Evolutionary conservation across 768 basidiomycete species (phyloP).

Genomic region (Lyophyllum shimeji): DNA sequence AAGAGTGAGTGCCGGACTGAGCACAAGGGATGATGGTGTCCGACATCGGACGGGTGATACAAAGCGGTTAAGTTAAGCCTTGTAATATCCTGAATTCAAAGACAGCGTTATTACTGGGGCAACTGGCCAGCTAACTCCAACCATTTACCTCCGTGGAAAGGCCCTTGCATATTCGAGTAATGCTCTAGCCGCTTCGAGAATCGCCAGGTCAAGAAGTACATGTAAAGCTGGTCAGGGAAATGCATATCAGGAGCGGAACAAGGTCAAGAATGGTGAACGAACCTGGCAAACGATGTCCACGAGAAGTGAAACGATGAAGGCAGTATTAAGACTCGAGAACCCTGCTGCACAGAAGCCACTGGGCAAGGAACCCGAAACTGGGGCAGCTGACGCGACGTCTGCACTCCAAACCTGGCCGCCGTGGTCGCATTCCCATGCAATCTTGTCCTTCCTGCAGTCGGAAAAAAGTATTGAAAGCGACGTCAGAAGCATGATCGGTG

Average conservation of each 20-base stretch:
- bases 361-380: slow-evolving; percentile 45
- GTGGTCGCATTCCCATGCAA: slow-evolving; percentile 71
- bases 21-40: slow-evolving; percentile 26
- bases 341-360: slow-evolving; percentile 58
- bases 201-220: slow-evolving; percentile 76
- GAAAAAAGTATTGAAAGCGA: slow-evolving; percentile 18
- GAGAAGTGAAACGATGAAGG: slow-evolving; percentile 64
- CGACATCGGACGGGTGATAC: slow-evolving; percentile 18
- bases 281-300: slow-evolving; percentile 73
- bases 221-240: slow-evolving; percentile 54
- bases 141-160: slow-evolving; percentile 58
- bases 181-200: slow-evolving; percentile 70
- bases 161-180: slow-evolving; percentile 64
- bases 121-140: slow-evolving; percentile 10
- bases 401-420: slow-evolving; percentile 63
- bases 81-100: slow-evolving; percentile 47
- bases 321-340: slow-evolving; percentile 57
- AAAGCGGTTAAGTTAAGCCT: slow-evolving; percentile 42
- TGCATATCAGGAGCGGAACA: slow-evolving; percentile 24
- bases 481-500: slow-evolving; percentile 2
- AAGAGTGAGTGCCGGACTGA: slow-evolving; percentile 25
- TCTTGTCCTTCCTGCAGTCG: slow-evolving; percentile 57
- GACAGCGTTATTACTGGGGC: slow-evolving; percentile 23
- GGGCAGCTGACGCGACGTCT: slow-evolving; percentile 40
- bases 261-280: slow-evolving; percentile 18